Evolutionary conservation across 495 filamentous ascomycete genomes (phyloP).

Genomic region (Aspergillus avenaceus): DNA sequence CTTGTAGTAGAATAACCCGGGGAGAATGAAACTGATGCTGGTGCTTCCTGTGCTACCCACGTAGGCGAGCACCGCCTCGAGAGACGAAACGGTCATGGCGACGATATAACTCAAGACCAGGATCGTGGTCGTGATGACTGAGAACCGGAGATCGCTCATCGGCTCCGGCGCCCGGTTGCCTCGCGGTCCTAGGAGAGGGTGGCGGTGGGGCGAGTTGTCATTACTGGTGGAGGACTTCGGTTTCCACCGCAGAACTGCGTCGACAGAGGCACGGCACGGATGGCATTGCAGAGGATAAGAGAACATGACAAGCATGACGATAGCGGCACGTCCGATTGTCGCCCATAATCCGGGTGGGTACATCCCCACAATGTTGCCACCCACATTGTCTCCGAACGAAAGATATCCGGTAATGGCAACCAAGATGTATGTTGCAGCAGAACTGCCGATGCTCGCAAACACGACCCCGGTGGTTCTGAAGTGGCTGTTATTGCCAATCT

Average conservation of each 20-base stretch:
- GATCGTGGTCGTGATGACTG: slow-evolving; percentile 79
- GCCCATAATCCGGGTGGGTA: slow-evolving; percentile 78
- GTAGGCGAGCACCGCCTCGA: slow-evolving; percentile 89
- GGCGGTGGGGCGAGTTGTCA: slow-evolving; percentile 43
- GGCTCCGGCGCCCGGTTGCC: slow-evolving; percentile 38
- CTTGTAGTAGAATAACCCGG: slow-evolving; percentile 96
- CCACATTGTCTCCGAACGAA: slow-evolving; percentile 82
- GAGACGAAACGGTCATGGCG: slow-evolving; percentile 83
- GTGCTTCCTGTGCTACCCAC: slow-evolving; percentile 94
- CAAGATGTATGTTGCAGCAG: slow-evolving; percentile 76
- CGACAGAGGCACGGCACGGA: slow-evolving; percentile 87
- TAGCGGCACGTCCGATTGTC: slow-evolving; percentile 90
- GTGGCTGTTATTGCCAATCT: slow-evolving; percentile 82
- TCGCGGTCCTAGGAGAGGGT: slow-evolving; percentile 36
- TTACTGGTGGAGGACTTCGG: slow-evolving; percentile 44
- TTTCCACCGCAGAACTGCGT: slow-evolving; percentile 90
- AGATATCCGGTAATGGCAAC: slow-evolving; percentile 95
- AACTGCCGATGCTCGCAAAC: slow-evolving; percentile 73
- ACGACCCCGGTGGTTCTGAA: slow-evolving; percentile 78
- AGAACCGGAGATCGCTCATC: slow-evolving; percentile 87
- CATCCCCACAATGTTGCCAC: slow-evolving; percentile 91
- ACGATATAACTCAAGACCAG: slow-evolving; percentile 79
- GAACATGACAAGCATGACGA: slow-evolving; percentile 95
- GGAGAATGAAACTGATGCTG: slow-evolving; percentile 92
- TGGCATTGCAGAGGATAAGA: slow-evolving; percentile 94